These are phyloP conservation scores for Didymella glomerata DNA, from an alignment of 2,329 filamentous ascomycete genomes.

Conservation along the genomic window DNA sequence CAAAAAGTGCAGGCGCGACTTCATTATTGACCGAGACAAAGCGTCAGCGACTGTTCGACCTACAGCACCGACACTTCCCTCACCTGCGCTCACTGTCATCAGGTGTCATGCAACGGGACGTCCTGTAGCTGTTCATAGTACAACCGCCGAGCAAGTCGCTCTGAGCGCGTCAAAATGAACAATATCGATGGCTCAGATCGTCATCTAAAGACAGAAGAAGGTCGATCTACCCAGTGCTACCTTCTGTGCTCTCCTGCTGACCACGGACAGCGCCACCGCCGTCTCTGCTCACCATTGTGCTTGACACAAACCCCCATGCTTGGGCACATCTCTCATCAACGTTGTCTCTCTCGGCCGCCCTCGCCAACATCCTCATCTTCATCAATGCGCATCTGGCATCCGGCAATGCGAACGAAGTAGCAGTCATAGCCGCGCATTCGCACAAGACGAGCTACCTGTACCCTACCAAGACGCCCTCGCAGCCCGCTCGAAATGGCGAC, in stretches of 20 bases:
- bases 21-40: slow-evolving; percentile 1
- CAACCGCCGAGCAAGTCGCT: neutral
- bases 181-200: slow-evolving; percentile 67
- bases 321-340: slow-evolving; percentile 80
- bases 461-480: slow-evolving; percentile 61
- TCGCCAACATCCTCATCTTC: slow-evolving; percentile 92
- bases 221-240: slow-evolving; percentile 25
- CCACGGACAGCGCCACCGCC: slow-evolving; percentile 64
- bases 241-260: slow-evolving; percentile 11
- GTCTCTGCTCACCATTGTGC: slow-evolving; percentile 86
- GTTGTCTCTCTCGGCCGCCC: slow-evolving; percentile 81
- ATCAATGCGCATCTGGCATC: slow-evolving; percentile 96
- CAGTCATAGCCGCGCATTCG: slow-evolving; percentile 87
- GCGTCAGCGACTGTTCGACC: slow-evolving; percentile 2
- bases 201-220: slow-evolving; percentile 50
- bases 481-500: slow-evolving; percentile 27
- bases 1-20: slow-evolving; percentile 17
- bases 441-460: slow-evolving; percentile 91
- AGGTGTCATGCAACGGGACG: neutral
- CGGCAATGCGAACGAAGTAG: slow-evolving; percentile 91
- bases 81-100: neutral
- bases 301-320: slow-evolving; percentile 96
- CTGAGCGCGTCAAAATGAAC: slow-evolving; percentile 62
- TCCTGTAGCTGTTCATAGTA: neutral
- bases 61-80: neutral